Conservation (phyloP, 2,329 filamentous ascomycete genomes). For the Nemania sp. region DNA sequence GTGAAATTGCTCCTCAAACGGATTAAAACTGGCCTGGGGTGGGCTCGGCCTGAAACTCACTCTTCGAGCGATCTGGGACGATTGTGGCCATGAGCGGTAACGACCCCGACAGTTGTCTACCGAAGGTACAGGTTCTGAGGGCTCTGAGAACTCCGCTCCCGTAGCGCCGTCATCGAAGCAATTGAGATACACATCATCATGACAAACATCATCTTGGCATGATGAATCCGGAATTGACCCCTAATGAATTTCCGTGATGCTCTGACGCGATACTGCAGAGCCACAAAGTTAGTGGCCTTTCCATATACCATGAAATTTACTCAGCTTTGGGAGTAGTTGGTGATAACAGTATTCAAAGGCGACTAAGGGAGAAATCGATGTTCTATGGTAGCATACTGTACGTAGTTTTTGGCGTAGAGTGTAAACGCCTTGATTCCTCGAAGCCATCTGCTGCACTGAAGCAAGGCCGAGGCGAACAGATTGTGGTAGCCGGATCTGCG, state of each 20-base stretch:
- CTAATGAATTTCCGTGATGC: slow-evolving; percentile 51
- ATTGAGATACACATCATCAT: background rate
- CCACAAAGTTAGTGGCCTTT: background rate
- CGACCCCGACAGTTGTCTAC: slow-evolving; percentile 19
- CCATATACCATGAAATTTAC: background rate
- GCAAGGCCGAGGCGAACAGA: slow-evolving; percentile 46
- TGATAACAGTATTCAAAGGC: background rate
- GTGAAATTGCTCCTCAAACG: background rate
- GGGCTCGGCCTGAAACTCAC: slow-evolving; percentile 13
- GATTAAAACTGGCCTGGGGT: background rate
- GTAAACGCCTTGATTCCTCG: slow-evolving; percentile 2
- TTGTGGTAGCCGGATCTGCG: slow-evolving; percentile 50
- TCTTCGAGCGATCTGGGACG: slow-evolving; percentile 21
- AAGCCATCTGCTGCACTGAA: slow-evolving; percentile 40
- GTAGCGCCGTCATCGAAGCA: no score
- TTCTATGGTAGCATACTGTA: slow-evolving; percentile 29
- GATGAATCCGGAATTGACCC: slow-evolving; percentile 36
- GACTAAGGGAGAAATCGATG: slow-evolving; percentile 1
- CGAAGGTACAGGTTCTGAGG: slow-evolving; percentile 28
- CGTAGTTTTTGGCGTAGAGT: slow-evolving; percentile 40
- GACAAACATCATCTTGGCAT: slow-evolving; percentile 10
- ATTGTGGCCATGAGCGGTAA: slow-evolving; percentile 35
- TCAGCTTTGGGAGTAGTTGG: background rate
- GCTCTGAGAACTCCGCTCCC: slow-evolving; percentile 12
- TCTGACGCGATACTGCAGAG: slow-evolving; percentile 48